Conservation (phyloP, 1,139 yeast genomes). For the Candida glucosophila region DNA sequence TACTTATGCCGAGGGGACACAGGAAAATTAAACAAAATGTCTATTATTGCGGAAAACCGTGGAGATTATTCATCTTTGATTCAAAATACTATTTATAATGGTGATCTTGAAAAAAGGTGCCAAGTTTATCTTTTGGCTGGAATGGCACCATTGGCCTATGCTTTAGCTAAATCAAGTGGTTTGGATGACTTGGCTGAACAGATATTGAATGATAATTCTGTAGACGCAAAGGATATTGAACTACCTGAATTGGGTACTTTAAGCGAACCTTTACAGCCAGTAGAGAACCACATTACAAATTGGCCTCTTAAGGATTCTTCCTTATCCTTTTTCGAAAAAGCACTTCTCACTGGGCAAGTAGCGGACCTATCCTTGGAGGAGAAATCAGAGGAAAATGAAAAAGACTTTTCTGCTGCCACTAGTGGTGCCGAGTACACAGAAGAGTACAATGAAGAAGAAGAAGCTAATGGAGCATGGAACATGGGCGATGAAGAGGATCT, state of each 20-base stretch:
- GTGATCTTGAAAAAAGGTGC: slow-evolving; percentile 70
- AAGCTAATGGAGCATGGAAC: slow-evolving; percentile 49
- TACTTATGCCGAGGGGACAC: slow-evolving; percentile 78
- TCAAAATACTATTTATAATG: slow-evolving; percentile 74
- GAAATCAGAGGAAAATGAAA: slow-evolving; percentile 7
- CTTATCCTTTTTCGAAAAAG: slow-evolving; percentile 77
- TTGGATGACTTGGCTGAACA: slow-evolving; percentile 64
- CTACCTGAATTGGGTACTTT: slow-evolving; percentile 49
- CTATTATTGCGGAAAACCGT: slow-evolving; percentile 81
- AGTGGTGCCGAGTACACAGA: slow-evolving; percentile 29
- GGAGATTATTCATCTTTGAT: slow-evolving; percentile 74
- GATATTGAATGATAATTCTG: slow-evolving; percentile 62
- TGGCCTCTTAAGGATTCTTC: slow-evolving; percentile 82
- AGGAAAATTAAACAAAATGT: slow-evolving; percentile 73
- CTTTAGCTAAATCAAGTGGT: slow-evolving; percentile 85
- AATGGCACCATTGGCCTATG: slow-evolving; percentile 81
- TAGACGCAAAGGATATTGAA: slow-evolving; percentile 56
- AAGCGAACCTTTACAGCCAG: slow-evolving; percentile 37
- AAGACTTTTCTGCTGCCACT: slow-evolving; percentile 12
- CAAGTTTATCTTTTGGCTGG: slow-evolving; percentile 72
- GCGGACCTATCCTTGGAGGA: slow-evolving; percentile 56
- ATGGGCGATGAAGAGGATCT: slow-evolving; percentile 43
- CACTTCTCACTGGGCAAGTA: slow-evolving; percentile 64
- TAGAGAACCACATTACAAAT: slow-evolving; percentile 39
- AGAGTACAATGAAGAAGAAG: slow-evolving; percentile 54